Base-by-base conservation (phyloP, 345 rosid genomes). In the Camelina hispida region DNA sequence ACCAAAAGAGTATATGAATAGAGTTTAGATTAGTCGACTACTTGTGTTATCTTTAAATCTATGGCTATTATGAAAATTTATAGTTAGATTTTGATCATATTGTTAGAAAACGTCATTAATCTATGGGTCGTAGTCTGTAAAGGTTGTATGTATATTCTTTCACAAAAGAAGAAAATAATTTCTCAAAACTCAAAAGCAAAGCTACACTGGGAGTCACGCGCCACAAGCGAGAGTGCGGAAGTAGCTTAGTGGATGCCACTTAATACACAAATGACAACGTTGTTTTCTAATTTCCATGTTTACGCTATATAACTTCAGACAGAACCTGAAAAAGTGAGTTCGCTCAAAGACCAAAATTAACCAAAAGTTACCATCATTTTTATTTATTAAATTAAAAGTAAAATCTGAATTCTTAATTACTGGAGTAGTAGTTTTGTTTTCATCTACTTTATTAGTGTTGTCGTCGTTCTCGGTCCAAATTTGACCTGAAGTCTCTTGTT, bases 401-500 rank as follows among this genome's bases (percentile, higher is more conserved):
- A 34, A 35, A 68, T 55, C 23, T 1, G 3, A 37, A 53, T 32
- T 10, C 5, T 16, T 32, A 62, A 40, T 20, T 40, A 25, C 28
- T 3, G 1, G 1, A 20, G 22, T 20, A 20, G 22, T 15, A 62
- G 18, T 20, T 51, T 23, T 22, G 6, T 12, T 12, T 25, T 6
- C 54, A 7, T 34, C 7, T 34, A 6, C 7, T 30, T 30, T 43
- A 16, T 56, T 43, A 52, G 30, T 60, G 67, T 56, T 44, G 65
- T 69, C 55, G 16, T 71, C 55, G 16, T 71, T 50, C 38, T 37
- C 40, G 5, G 18, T 47, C 50, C 37, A 50, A 37, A 6, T 40
- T 50, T 56, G 67, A 71, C 75, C 68, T 59, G 5, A 9, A 50
- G 68, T 61, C 52, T 23, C 53, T 71, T 61, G 76, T 71, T 71